Evolutionary conservation across 306 rosid genomes (phyloP), one percentile per base, ranked within the genome.

Genomic region (Prinsepia uniflora): DNA sequence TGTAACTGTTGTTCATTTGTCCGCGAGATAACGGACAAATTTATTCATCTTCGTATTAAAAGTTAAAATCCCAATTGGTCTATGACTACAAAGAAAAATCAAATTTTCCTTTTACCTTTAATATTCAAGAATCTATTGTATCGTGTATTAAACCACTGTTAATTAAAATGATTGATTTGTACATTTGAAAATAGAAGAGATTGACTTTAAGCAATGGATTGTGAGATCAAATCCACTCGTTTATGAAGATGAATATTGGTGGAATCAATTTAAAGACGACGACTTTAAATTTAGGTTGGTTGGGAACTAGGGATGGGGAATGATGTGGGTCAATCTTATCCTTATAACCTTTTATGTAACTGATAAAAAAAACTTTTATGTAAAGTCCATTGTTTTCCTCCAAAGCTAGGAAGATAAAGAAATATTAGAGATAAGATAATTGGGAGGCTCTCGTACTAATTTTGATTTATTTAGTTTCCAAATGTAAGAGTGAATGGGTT

Each of bases 271-370:
- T n/a, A n/a, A n/a, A n/a, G n/a, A n/a, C n/a, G n/a, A n/a, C n/a
- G n/a, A n/a, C n/a, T n/a, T n/a, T n/a, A n/a, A n/a, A 6, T 56
- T 71, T 20, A 56, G 30, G 64, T 58, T 78, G 45, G 65, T 63
- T 46, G 24, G 55, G 64, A 67, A 40, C 61, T 63, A 42, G 24
- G 55, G 64, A 67, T 2, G 34, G 54, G n/a, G 43, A 10, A 62
- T 50, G 53, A 2, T 75, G 77, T 76, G 72, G 22, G 78, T 79
- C 75, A 62, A 65, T 64, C 78, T 74, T 74, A 74, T 66, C 89
- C 75, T 67, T 42, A 13, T 61, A 56, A 42, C 68, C 50, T 71
- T 19, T n/a, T n/a, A n/a, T n/a, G n/a, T n/a, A n/a, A n/a, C n/a
- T n/a, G n/a, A n/a, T n/a, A n/a, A n/a, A n/a, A n/a, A n/a, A n/a